Evolutionary conservation across 495 filamentous ascomycete species (phyloP), one percentile per base, ranked within the genome.

Genomic region (Trypethelium eluteriae): DNA sequence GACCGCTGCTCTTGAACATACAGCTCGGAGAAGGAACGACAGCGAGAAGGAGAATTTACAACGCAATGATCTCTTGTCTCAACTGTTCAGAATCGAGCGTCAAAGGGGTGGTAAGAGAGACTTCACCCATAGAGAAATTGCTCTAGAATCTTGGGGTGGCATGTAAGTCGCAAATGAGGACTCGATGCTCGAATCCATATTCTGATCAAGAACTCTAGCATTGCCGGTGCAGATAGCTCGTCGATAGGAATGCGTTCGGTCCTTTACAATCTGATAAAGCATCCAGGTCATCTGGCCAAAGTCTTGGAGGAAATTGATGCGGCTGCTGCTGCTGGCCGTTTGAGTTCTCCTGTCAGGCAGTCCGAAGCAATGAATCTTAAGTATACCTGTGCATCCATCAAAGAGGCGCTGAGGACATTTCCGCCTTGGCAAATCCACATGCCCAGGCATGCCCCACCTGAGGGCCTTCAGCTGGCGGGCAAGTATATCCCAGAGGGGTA

Each of bases 151-250:
- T 59, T 59, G 53, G 53, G 53, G 4, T 36, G 53, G 53, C 53
- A 59, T 59, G 53, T 59, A 59, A 36, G 53, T 59, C 36, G 25
- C 32, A 2, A 36, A 59, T 18, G 32, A 59, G 5, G 53, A 14
- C 32, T 59, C 5, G n/a, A 66, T 32, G 68, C 53, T 14, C 69
- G 71, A 25, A 49, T 72, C 6, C 66, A 61, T 25, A 73, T 74
- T 70, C 68, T 72, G 16, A 35, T 36, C 7, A 70, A 63, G 32
- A 64, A 56, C 3, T 72, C 73, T 62, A 72, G 71, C 39, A 71
- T 74, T 65, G 74, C 74, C n/a, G 74, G 74, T 2, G 64, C 50
- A n/a, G 74, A 76, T 57, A 76, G 74, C 10, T 74, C 74, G 3
- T 74, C 74, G 16, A 74, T 74, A 25, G 68, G 70, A 0, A 69